phyloP scores from a whole-genome alignment of 257 asterid genomes.

The Solanum arcanum region DNA sequence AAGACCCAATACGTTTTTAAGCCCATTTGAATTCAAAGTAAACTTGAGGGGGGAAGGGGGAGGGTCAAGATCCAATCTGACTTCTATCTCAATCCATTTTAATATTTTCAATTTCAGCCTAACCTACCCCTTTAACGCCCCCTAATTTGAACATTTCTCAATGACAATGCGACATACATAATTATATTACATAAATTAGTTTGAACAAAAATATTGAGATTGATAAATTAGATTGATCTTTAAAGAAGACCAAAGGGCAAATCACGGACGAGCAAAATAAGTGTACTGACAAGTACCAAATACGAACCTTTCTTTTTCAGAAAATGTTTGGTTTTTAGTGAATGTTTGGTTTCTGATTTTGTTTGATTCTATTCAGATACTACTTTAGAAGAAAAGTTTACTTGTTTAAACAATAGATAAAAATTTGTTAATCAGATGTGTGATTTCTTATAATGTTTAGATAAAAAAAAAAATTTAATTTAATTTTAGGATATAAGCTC shows the following conservation, averaged over 20 bases:
- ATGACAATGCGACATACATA: neutral
- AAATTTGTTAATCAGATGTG: too few relatives aligned
- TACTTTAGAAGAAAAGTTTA: neutral
- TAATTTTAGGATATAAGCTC: too few relatives aligned
- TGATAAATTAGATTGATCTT: neutral
- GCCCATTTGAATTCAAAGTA: too few relatives aligned
- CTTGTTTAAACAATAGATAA: neutral
- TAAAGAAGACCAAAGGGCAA: neutral
- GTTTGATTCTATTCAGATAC: neutral
- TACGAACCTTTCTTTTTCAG: neutral
- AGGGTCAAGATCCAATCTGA: rapidly evolving
- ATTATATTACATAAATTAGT: neutral
- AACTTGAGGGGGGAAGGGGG: rapidly evolving
- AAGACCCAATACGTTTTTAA: too few relatives aligned
- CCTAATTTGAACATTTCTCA: neutral
- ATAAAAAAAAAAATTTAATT: too few relatives aligned
- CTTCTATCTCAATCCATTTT: too few relatives aligned
- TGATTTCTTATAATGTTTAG: too few relatives aligned
- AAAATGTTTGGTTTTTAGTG: slow-evolving; percentile 14
- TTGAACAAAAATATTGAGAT: neutral
- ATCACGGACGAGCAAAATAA: slow-evolving; percentile 19
- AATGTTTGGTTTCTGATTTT: slow-evolving; percentile 27
- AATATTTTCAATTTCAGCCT: too few relatives aligned
- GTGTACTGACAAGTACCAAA: slow-evolving; percentile 24
- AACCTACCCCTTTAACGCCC: rapidly evolving